Percentiles rank a stretch among this genome's conserved stretches.
phyloP scores from a whole-genome alignment of 169 alveolate species.

The Cryptosporidium tyzzeri region DNA sequence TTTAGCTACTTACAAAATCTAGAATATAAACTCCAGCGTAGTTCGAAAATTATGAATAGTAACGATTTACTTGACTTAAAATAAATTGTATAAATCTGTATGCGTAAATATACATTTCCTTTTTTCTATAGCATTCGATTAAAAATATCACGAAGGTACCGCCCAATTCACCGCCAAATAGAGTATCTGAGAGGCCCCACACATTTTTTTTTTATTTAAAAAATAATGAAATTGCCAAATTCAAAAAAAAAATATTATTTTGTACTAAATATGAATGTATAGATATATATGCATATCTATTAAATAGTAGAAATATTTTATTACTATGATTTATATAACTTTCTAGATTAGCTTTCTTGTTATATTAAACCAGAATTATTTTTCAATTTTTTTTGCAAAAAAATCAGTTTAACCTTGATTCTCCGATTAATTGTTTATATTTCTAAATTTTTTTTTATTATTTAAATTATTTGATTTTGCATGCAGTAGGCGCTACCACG shows the following conservation, averaged over 20 bases:
- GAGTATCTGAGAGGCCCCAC: constrained; percentile 1
- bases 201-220: neutral
- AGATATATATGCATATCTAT: no score
- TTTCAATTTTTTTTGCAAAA: neutral
- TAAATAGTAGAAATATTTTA: neutral
- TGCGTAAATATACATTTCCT: neutral
- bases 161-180: constrained; percentile 25
- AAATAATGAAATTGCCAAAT: neutral
- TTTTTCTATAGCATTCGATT: neutral
- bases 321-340: no score
- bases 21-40: neutral
- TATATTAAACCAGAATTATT: no score
- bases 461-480: neutral
- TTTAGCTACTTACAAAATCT: no score
- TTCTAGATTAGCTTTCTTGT: no score
- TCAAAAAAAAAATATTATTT: neutral
- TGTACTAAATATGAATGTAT: neutral
- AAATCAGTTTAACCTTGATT: neutral
- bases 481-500: constrained; percentile 26
- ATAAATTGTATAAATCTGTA: neutral
- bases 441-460: neutral
- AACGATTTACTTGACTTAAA: no score
- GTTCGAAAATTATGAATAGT: neutral
- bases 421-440: neutral
- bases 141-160: constrained; percentile 35